These are phyloP conservation scores for Pythium myriotylum DNA, from an alignment of 352 stramenopile species.

Conservation along the genomic window DNA sequence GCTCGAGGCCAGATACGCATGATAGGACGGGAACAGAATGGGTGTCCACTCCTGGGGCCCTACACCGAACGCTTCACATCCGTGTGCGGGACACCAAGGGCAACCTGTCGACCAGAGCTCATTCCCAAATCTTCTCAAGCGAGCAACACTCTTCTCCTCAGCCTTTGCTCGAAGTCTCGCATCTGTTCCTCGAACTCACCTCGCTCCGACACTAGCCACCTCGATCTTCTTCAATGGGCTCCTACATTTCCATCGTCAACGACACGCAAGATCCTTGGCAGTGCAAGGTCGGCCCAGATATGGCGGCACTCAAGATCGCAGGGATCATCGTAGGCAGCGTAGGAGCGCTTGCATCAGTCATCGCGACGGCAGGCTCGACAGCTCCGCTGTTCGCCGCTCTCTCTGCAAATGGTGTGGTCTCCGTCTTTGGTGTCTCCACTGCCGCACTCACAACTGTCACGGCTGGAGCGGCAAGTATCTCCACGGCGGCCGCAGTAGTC, in stretches of 20 bases:
- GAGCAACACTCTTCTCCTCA: too few relatives aligned
- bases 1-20: too few relatives aligned
- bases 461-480: slow-evolving; percentile 6
- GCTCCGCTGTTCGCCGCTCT: slow-evolving; percentile 14
- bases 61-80: too few relatives aligned
- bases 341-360: slow-evolving; percentile 6
- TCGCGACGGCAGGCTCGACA: slow-evolving; percentile 13
- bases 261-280: slow-evolving; percentile 28
- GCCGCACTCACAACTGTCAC: slow-evolving; percentile 16
- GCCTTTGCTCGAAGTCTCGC: too few relatives aligned
- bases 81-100: too few relatives aligned
- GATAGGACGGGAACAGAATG: too few relatives aligned
- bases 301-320: slow-evolving; percentile 24
- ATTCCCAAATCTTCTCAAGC: too few relatives aligned
- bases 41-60: too few relatives aligned
- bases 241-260: slow-evolving; percentile 34
- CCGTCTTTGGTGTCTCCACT: slow-evolving; percentile 25
- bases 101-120: too few relatives aligned
- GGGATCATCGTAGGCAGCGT: slow-evolving; percentile 14
- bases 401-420: slow-evolving; percentile 8
- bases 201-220: too few relatives aligned
- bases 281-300: slow-evolving; percentile 25
- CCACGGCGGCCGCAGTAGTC: slow-evolving; percentile 18
- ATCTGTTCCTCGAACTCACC: too few relatives aligned
- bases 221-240: slow-evolving; percentile 22